Evolutionary conservation across 345 rosid species (phyloP), one percentile per base, ranked within the genome.

Genomic region (Gossypium thurberi): DNA sequence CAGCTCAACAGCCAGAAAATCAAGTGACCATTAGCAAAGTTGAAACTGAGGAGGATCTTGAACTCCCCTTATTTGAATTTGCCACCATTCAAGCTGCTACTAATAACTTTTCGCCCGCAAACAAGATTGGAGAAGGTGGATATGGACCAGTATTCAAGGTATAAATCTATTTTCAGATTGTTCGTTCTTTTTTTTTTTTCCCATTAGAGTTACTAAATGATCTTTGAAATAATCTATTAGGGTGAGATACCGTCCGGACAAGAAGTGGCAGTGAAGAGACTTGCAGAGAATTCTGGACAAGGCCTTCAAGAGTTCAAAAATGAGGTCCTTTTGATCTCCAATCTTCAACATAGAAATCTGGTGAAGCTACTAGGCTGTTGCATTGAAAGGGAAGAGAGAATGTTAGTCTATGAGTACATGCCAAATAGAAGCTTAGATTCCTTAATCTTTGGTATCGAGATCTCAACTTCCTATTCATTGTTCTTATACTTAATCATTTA

Each of bases 131-230:
- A 74, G 47, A 23, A 53, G 77, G 77, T 25, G 87, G 84, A n/a
- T 85, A 79, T 74, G 88, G 85, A 14, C 57, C 79, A 2, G 88
- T 85, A 6, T 85, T 83, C n/a, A 77, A 77, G 85, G 86, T 83
- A 69, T 68, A n/a, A 15, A 52, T 65, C 65, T 20, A 44, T 65
- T 44, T 44, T 14, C 69, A 44, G 37, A 44, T 21, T 65, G 53
- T 18, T 57, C 33, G 23, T 23, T 23, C 14, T 53, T 18, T 6
- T 10, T 18, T 10, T 18, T 17, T 51, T 53, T 52, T 55, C 9
- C 2, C 28, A 21, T 57, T 57, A 21, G 0, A 0, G 62, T 57
- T 23, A 57, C 62, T 57, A 21, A 56, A 56, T 56, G 3, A 57
- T 57, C 26, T 10, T 21, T 57, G 62, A 23, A 57, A 57, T 57